A percentile compares a stretch with the other conserved stretches of the same genome.
Evolutionary conservation across 2,329 filamentous ascomycete species (phyloP).

Genomic region (Magnaporthales sp.): DNA sequence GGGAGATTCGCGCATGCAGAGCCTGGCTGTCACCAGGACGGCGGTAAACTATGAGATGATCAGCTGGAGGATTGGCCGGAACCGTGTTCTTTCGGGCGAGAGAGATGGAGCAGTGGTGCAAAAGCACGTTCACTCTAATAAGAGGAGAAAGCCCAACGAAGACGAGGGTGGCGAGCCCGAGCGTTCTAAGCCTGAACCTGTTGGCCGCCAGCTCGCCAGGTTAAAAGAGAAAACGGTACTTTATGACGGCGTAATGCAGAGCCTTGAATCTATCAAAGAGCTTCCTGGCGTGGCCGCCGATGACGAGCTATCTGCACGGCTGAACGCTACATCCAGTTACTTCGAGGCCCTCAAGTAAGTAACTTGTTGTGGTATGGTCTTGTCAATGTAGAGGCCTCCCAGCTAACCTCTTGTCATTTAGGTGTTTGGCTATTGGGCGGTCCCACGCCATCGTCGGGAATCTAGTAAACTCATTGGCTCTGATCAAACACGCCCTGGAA

Average conservation of each 20-base stretch:
- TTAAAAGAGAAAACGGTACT: conserved; percentile 81
- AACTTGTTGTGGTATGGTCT: neutral
- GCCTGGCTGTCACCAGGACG: conserved; percentile 83
- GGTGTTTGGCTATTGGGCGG: conserved; percentile 74
- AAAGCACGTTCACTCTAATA: conserved; percentile 37
- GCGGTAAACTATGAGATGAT: conserved; percentile 92
- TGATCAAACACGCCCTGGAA: conserved; percentile 64
- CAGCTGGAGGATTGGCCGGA: conserved; percentile 89
- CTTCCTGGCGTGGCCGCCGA: conserved; percentile 86
- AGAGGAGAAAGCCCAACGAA: conserved; percentile 17
- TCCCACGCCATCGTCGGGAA: conserved; percentile 71
- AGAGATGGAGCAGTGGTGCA: conserved; percentile 63
- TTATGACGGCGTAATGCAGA: conserved; percentile 86
- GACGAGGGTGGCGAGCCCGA: conserved; percentile 14
- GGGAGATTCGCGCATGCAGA: conserved; percentile 81
- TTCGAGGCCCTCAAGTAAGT: conserved; percentile 80
- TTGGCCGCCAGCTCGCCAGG: conserved; percentile 66
- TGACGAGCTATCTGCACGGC: conserved; percentile 61
- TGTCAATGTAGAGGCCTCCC: neutral
- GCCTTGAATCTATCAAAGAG: conserved; percentile 81
- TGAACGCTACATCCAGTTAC: conserved; percentile 73
- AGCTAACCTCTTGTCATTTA: conserved; percentile 23
- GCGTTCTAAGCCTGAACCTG: conserved; percentile 50
- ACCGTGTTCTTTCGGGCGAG: conserved; percentile 77
- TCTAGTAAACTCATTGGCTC: conserved; percentile 72